phyloP scores from a whole-genome alignment of 1,284 basidiomycete species.

The Pyrrhoderma noxium region DNA sequence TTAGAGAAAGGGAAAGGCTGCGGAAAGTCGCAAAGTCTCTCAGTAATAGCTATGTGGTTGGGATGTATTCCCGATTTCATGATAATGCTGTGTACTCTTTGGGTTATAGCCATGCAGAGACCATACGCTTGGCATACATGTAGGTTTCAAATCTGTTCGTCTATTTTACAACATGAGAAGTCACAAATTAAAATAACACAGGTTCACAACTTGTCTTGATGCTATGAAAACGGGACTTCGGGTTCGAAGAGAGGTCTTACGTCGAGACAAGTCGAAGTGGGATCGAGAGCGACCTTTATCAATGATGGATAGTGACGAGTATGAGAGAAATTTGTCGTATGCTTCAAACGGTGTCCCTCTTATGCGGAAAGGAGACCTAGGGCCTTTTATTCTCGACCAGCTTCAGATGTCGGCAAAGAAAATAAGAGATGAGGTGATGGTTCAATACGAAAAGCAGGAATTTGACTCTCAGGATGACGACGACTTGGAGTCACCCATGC shows the following conservation, averaged over 20 bases:
- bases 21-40: no score
- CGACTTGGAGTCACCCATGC: background rate
- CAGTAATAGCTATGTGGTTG: no score
- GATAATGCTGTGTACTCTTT: constrained; percentile 43
- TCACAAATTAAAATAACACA: constrained; percentile 22
- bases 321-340: background rate
- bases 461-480: constrained; percentile 19
- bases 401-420: constrained; percentile 25
- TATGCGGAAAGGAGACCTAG: constrained; percentile 2
- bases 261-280: constrained; percentile 30
- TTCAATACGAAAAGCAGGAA: constrained; percentile 25
- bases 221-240: constrained; percentile 46
- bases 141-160: constrained; percentile 27
- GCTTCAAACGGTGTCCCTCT: background rate
- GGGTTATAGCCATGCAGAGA: constrained; percentile 41
- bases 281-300: constrained; percentile 24
- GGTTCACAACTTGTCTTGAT: constrained; percentile 51
- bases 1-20: no score
- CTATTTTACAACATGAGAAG: background rate
- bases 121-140: constrained; percentile 59
- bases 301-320: constrained; percentile 17
- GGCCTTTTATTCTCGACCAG: constrained; percentile 27
- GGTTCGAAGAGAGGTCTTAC: constrained; percentile 33
- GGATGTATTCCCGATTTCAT: constrained; percentile 30
- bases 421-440: background rate